These are phyloP conservation scores for Clonostachys rosea DNA, from an alignment of 2,329 filamentous ascomycete species.

Conservation along the genomic window DNA sequence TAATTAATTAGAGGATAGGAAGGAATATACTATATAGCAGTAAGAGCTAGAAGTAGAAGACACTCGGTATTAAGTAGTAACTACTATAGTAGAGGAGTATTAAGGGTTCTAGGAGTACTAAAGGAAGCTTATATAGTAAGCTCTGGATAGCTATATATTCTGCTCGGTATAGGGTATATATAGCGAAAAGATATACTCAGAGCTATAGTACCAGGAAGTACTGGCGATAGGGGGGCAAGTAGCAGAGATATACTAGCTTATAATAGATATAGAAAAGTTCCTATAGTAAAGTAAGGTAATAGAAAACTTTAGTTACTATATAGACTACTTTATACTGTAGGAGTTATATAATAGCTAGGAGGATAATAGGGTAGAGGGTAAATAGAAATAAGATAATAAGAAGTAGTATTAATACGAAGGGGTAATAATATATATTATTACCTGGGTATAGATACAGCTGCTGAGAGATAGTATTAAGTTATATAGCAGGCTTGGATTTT, in stretches of 20 bases:
- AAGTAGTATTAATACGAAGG: background rate
- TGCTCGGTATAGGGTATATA: background rate
- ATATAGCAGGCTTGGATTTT: background rate
- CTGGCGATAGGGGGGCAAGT: background rate
- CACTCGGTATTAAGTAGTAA: background rate
- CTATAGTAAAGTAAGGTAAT: background rate
- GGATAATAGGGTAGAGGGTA: background rate
- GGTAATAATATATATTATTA: background rate
- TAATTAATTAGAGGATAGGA: background rate
- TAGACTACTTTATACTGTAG: background rate
- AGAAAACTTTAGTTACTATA: background rate
- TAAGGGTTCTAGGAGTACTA: background rate
- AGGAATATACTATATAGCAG: background rate
- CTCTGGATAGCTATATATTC: background rate
- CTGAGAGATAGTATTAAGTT: background rate
- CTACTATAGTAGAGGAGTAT: background rate
- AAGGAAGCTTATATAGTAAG: background rate
- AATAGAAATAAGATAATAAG: background rate
- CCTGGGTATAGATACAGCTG: background rate
- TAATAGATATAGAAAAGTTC: background rate
- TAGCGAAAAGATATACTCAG: background rate
- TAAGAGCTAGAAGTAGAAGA: background rate
- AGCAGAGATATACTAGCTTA: background rate
- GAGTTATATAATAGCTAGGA: background rate
- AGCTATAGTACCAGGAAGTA: background rate